Conservation (phyloP, 257 asterid genomes). For the Orobanche coerulescens region DNA sequence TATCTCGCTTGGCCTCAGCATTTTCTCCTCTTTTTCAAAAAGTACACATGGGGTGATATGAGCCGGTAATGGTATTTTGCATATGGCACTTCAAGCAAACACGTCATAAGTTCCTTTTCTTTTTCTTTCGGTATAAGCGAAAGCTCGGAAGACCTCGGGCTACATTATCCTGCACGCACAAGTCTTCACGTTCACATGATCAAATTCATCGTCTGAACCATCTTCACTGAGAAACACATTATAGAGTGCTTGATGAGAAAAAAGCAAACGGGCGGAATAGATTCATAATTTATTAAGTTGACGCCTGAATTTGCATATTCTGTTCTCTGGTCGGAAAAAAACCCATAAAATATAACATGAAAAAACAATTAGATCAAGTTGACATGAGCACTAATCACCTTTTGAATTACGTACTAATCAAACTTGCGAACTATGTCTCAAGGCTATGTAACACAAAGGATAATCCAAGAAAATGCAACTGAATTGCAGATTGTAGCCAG, state of each 20-base stretch:
- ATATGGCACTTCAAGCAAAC: slow-evolving; percentile 24
- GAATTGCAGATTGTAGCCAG: neutral
- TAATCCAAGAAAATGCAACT: neutral
- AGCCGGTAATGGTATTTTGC: slow-evolving; percentile 14
- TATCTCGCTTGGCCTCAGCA: too few relatives aligned
- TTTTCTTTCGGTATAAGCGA: slow-evolving; percentile 6
- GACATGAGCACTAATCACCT: too few relatives aligned
- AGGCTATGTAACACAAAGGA: neutral
- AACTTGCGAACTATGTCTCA: too few relatives aligned
- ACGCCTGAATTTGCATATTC: neutral
- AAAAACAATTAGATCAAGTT: neutral
- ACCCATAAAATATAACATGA: neutral
- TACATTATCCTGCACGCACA: slow-evolving; percentile 89
- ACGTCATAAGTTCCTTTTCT: neutral
- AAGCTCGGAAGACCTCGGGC: slow-evolving; percentile 21
- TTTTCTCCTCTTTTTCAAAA: too few relatives aligned
- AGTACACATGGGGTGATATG: too few relatives aligned
- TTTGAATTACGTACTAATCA: too few relatives aligned
- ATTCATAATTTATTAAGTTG: neutral
- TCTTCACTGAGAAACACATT: slow-evolving; percentile 57
- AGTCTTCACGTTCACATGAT: slow-evolving; percentile 39
- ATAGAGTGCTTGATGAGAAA: slow-evolving; percentile 22
- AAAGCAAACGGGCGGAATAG: neutral
- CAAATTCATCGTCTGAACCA: slow-evolving; percentile 73
- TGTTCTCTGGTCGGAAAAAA: neutral